Percentiles rank a stretch among this genome's conserved stretches.
These are phyloP conservation scores for Vitis labrusca DNA, from an alignment of 164 flowering plant species.

Conservation along the genomic window DNA sequence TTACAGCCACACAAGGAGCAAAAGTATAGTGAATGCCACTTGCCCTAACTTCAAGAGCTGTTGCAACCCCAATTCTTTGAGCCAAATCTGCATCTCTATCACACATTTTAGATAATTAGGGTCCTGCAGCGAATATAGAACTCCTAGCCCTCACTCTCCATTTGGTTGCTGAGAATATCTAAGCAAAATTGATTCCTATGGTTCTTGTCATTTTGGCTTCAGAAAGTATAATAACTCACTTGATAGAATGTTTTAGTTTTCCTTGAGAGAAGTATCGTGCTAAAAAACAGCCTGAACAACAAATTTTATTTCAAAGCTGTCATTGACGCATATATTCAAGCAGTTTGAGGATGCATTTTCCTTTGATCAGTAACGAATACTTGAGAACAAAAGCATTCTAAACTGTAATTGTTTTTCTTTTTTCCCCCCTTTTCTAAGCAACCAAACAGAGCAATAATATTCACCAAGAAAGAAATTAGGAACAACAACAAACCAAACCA, in stretches of 20 bases:
- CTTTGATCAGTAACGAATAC: not conserved
- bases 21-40: constrained; percentile 61
- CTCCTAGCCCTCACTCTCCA: not conserved
- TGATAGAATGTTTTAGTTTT: too few relatives aligned
- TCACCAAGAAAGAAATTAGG: not conserved
- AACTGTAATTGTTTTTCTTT: not conserved
- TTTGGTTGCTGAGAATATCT: not conserved
- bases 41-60: constrained; percentile 79
- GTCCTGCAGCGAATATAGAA: not conserved
- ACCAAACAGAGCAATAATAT: not conserved
- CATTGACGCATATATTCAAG: too few relatives aligned
- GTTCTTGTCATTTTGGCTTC: not conserved
- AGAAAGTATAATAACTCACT: not conserved
- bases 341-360: too few relatives aligned
- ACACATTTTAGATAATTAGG: constrained; percentile 4
- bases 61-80: constrained; percentile 58
- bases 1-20: constrained; percentile 80
- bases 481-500: constrained; percentile 1
- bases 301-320: too few relatives aligned
- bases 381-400: not conserved
- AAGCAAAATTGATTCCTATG: not conserved
- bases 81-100: constrained; percentile 63
- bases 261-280: too few relatives aligned
- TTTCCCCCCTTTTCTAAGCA: not conserved
- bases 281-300: too few relatives aligned